A percentile compares a stretch with the other conserved stretches of the same genome.
Conservation (phyloP, 179 eudicot genomes). For the Vitellaria paradoxa region DNA sequence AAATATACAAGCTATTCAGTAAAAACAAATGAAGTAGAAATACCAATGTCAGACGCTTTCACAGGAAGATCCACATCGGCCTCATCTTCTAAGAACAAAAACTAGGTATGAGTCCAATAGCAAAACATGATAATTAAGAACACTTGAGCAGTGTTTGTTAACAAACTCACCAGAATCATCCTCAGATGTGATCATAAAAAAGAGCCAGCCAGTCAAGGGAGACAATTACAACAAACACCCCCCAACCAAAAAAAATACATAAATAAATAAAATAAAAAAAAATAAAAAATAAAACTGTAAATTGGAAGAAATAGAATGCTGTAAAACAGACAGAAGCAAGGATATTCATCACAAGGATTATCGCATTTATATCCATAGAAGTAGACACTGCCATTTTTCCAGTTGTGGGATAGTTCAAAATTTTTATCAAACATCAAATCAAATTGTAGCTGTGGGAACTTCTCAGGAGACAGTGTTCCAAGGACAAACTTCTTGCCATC, state of each 20-base stretch:
- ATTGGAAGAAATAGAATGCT: background rate
- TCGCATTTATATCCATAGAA: conserved; percentile 57
- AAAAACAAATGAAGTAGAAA: background rate
- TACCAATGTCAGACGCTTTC: conserved; percentile 26
- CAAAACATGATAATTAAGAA: background rate
- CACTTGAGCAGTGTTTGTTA: background rate
- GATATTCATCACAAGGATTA: conserved; percentile 45
- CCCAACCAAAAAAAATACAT: background rate
- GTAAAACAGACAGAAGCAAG: conserved; percentile 21
- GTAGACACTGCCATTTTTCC: conserved; percentile 69
- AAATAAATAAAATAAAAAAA: background rate
- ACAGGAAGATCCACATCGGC: conserved; percentile 44
- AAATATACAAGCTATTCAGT: conserved; percentile 4
- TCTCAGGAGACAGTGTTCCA: conserved; percentile 56
- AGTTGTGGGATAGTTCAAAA: conserved; percentile 69
- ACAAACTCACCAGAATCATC: conserved; percentile 38
- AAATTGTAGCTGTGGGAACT: conserved; percentile 58
- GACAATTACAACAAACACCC: background rate
- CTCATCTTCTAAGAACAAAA: conserved; percentile 25
- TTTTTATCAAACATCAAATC: conserved; percentile 61
- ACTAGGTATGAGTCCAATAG: conserved; percentile 11
- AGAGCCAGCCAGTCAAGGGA: conserved; percentile 34
- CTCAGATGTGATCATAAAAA: conserved; percentile 22
- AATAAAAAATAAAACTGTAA: too few relatives aligned
- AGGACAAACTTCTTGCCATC: conserved; percentile 53